Evolutionary conservation across 1,139 yeast species (phyloP), one percentile per base, ranked within the genome.

Genomic region (Lodderomyces oxycetoniae): DNA sequence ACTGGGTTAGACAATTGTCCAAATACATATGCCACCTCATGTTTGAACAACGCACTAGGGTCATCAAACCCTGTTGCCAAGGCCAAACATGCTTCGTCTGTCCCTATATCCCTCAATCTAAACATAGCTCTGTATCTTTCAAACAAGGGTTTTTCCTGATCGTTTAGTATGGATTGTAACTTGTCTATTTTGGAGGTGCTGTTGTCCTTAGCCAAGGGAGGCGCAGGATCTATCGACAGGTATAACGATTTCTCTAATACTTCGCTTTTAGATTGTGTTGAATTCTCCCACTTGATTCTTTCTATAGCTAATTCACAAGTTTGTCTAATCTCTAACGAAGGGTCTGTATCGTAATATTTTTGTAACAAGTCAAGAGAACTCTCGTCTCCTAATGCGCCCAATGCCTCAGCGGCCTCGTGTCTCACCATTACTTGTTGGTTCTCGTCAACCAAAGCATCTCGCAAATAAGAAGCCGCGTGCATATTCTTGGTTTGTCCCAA

Each of bases 71-170:
- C 98, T 8, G 84, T 59, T 7, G 96, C 96, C 42, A 93, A 71
- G 0, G 97, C 98, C 40, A 80, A 68, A 52, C 94, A 84, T 4
- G 98, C 96, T 48, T 86, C 96, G 49, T 83, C 86, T 26, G 91
- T 78, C 35, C 95, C 97, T 52, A 93, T 76, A 57, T 93, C 98
- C 61, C 99, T 78, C 46, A 93, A 74, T 55, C 98, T 77, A 69
- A 93, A 93, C 98, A 93, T 93, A 42, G 96, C 98, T 62, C 98
- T 77, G 65, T 93, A 93, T 61, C 98, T 79, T 63, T 88, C 88
- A 55, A 93, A 93, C 47, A 93, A 72, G 13, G 96, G 83, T 50
- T 74, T 73, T 1, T 61, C 57, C 55, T 85, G 91, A 57, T 87
- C 82, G 57, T 86, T 87, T 53, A 93, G 71, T 40, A 85, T 71